Evolutionary conservation across 2,329 filamentous ascomycete species (phyloP).

Genomic region (Sarocladium strictum): DNA sequence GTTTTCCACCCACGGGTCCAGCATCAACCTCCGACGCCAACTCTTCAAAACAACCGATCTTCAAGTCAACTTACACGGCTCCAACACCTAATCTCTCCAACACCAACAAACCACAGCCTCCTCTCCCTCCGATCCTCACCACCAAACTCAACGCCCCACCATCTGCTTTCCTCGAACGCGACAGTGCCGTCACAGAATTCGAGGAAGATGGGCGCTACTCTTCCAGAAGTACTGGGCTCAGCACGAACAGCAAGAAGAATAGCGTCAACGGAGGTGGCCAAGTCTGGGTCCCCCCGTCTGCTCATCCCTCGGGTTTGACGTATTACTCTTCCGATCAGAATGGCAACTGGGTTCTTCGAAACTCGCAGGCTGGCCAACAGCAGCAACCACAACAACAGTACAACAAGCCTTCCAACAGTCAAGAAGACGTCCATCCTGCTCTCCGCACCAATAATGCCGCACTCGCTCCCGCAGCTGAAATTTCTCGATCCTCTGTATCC

Average conservation of each 20-base stretch:
- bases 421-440: background rate
- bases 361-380: background rate
- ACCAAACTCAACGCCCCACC: constrained; percentile 19
- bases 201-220: constrained; percentile 42
- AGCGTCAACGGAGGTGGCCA: constrained; percentile 25
- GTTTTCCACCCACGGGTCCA: background rate
- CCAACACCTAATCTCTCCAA: constrained; percentile 5
- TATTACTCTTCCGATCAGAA: constrained; percentile 46
- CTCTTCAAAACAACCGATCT: constrained; percentile 6
- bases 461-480: constrained; percentile 6
- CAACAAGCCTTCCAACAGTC: background rate
- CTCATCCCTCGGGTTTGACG: constrained; percentile 37
- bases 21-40: background rate
- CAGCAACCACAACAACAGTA: background rate
- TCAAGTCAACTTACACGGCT: background rate
- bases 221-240: background rate
- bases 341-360: constrained; percentile 46
- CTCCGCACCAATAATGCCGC: constrained; percentile 7
- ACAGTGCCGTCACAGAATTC: constrained; percentile 46
- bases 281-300: constrained; percentile 46
- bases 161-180: constrained; percentile 20
- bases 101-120: constrained; percentile 9
- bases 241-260: background rate
- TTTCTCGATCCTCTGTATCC: constrained; percentile 8
- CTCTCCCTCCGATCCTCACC: constrained; percentile 19